Evolutionary conservation across 176 grass and related monocot species (phyloP), one percentile per base, ranked within the genome.

Genomic region (Pontederia crassipes): DNA sequence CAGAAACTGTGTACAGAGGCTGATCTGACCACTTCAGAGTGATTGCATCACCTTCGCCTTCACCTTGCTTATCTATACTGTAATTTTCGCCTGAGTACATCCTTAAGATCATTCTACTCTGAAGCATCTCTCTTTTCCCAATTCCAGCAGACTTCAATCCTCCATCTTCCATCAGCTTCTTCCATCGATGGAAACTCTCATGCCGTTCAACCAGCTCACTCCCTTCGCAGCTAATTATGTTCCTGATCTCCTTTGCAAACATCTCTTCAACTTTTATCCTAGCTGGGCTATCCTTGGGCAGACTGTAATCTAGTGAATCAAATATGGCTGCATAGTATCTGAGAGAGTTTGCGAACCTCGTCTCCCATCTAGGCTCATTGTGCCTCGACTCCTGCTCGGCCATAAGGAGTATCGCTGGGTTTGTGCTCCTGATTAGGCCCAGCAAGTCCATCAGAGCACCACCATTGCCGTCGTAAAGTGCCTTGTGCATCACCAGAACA

Each of bases 171-270:
- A 98, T 89, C 60, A 68, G 67, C 57, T 69, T 81, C 68, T 28
- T 79, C 94, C 94, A 98, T 3, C 54, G 53, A 0, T 24, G 59
- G 53, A 98, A 93, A 55, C 50, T 93, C 77, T 98, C 88, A 64
- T 98, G 85, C 65, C 88, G 72, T 68, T 98, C 84, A 9, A 74
- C 58, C 45, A 84, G 71, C 64, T 93, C 88, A 4, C 17, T 24
- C 53, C 82, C 94, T n/a, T 85, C 89, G 66, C 89, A 93, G 15
- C 82, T 84, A 46, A 98, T 83, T 40, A 81, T 67, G 77, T 89
- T 89, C 29, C 85, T 84, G 24, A 98, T 89, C 82, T 89, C 88
- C 79, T 80, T 65, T 7, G 84, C 85, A 74, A 89, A 93, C 94
- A 92, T 85, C 79, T 98, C 82, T 71, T 98, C 94, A 6, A 84